Evolutionary conservation across 345 rosid species (phyloP).

Genomic region (Brassica cretica): DNA sequence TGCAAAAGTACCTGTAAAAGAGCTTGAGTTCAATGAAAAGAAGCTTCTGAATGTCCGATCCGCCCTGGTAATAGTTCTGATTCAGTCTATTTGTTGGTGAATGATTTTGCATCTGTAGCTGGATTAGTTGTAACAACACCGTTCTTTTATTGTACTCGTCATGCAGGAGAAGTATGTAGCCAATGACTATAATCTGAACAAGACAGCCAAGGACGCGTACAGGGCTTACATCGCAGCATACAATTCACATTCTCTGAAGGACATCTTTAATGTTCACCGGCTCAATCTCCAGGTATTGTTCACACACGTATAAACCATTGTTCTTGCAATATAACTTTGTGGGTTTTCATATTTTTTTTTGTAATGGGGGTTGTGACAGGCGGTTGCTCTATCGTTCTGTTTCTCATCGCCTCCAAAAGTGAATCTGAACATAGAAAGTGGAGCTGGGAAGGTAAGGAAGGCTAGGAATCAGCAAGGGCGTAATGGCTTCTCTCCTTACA

Average conservation of each 20-base stretch:
- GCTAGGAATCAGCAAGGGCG: constrained; percentile 48
- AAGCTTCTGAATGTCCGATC: constrained; percentile 82
- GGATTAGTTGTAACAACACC: constrained; percentile 1
- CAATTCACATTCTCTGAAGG: constrained; percentile 95
- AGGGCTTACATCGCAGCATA: constrained; percentile 86
- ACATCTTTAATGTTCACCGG: constrained; percentile 81
- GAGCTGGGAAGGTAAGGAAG: constrained; percentile 80
- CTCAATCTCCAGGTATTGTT: constrained; percentile 78
- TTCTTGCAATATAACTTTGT: constrained; percentile 3
- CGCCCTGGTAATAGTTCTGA: constrained; percentile 64
- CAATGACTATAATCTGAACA: constrained; percentile 71
- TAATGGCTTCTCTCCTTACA: constrained; percentile 66
- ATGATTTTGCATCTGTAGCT: neutral
- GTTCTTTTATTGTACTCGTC: constrained; percentile 3
- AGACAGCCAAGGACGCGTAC: constrained; percentile 94
- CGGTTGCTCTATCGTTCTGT: constrained; percentile 85
- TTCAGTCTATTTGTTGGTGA: neutral
- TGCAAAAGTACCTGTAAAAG: constrained; percentile 90
- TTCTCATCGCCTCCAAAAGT: constrained; percentile 91
- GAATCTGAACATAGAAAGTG: constrained; percentile 80
- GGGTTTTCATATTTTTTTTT: neutral
- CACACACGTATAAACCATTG: neutral
- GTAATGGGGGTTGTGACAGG: constrained; percentile 46
- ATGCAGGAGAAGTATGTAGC: constrained; percentile 82
- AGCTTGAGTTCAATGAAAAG: constrained; percentile 80